Evolutionary conservation across 75 land plant species (phyloP), one percentile per base, ranked within the genome.

Genomic region (Cunninghamia lanceolata): DNA sequence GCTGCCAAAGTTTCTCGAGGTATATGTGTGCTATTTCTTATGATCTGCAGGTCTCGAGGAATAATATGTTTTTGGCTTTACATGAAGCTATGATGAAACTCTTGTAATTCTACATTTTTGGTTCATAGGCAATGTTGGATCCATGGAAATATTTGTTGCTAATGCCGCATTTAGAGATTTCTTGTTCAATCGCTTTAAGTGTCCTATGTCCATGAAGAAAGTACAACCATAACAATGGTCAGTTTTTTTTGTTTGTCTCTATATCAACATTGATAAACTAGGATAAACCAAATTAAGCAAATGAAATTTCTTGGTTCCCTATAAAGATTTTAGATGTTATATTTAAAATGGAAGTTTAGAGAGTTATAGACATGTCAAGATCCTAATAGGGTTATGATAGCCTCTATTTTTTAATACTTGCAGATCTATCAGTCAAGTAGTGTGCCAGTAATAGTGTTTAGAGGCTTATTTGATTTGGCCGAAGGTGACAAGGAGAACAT

Each of bases 401-500:
- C n/a, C n/a, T n/a, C 53, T 10, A 52, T 75, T 5, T n/a, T 30
- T 75, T n/a, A 47, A n/a, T n/a, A n/a, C n/a, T 2, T 39, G 52
- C 88, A 88, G 94, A 87, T 92, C 16, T 89, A 82, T 66, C 42
- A 85, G 45, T 88, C 95, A 9, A 87, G 88, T 76, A 91, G 75
- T n/a, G 84, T 89, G 71, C 93, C 95, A 5, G 86, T 86, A 52
- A 88, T 92, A 46, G 92, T 91, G 19, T 88, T 94, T 34, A 86
- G 95, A 9, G 93, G 93, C 0, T 85, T 94, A 47, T 94, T 93
- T 1, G 95, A 94, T 83, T 66, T 87, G 83, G 95, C 93, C 0
- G 93, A 93, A 56, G 93, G 88, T 42, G 88, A 52, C 53, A 52
- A 52, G 53, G 54, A 50, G 63, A 87, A 82, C 2, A 50, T 80